Percentiles rank a stretch among this genome's conserved stretches.
phyloP scores from a whole-genome alignment of 768 basidiomycete species.

The Pleurotus cornucopiae region DNA sequence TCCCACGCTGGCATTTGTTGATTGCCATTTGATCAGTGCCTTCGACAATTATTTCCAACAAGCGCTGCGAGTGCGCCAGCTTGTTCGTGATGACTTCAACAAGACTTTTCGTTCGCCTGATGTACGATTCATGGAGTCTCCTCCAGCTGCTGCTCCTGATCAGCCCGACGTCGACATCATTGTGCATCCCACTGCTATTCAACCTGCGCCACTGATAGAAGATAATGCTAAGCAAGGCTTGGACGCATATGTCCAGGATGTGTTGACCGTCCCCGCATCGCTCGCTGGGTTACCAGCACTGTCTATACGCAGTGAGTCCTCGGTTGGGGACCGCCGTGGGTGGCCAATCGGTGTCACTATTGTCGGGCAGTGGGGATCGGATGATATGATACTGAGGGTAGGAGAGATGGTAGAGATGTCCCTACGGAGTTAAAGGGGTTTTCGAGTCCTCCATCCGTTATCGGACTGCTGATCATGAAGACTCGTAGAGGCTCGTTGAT shows the following conservation, averaged over 20 bases:
- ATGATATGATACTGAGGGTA: constrained; percentile 52
- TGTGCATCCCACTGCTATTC: constrained; percentile 83
- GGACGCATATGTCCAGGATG: constrained; percentile 81
- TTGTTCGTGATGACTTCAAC: constrained; percentile 72
- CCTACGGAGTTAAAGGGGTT: neutral
- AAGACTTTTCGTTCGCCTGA: constrained; percentile 60
- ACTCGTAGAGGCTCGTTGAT: too few relatives aligned
- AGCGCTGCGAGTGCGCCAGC: constrained; percentile 75
- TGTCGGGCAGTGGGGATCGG: constrained; percentile 85
- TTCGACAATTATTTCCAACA: constrained; percentile 97
- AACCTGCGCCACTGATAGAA: constrained; percentile 59
- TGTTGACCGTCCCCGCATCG: constrained; percentile 89
- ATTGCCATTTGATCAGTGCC: constrained; percentile 48
- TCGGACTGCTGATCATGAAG: too few relatives aligned
- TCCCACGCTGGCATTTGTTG: neutral
- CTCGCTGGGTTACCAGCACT: constrained; percentile 85
- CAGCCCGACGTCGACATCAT: constrained; percentile 65
- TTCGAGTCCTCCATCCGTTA: too few relatives aligned
- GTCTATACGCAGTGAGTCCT: constrained; percentile 44
- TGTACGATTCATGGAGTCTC: constrained; percentile 14
- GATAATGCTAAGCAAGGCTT: constrained; percentile 23
- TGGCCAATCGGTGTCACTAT: constrained; percentile 87
- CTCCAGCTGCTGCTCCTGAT: neutral
- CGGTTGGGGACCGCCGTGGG: constrained; percentile 42
- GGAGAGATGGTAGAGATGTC: constrained; percentile 41